Conservation (phyloP, 768 basidiomycete genomes). For the Mycena floridula region DNA sequence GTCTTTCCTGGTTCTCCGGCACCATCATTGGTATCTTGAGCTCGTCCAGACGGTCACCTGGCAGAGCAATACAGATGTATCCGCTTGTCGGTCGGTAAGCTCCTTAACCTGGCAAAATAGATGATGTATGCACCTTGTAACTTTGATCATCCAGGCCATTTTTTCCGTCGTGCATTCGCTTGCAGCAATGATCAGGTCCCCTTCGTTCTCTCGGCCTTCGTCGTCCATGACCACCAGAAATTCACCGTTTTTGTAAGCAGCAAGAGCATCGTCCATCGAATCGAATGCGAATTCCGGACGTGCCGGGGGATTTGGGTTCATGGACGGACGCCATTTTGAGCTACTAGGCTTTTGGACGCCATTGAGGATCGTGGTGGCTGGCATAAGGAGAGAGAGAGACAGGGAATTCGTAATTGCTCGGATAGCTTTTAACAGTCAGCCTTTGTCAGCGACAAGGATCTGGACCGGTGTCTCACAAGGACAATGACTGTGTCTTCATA, state of each 20-base stretch:
- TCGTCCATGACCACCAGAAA: constrained; percentile 98
- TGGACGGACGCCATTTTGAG: constrained; percentile 29
- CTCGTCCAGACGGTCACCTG: constrained; percentile 64
- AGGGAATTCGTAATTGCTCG: too few relatives aligned
- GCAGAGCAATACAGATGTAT: constrained; percentile 87
- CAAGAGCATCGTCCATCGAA: constrained; percentile 70
- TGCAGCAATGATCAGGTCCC: constrained; percentile 90
- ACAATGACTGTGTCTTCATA: too few relatives aligned
- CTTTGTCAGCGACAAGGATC: too few relatives aligned
- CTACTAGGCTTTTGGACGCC: too few relatives aligned
- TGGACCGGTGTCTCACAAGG: too few relatives aligned
- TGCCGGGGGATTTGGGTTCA: constrained; percentile 18
- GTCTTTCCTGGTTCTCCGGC: constrained; percentile 81
- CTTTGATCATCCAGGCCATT: constrained; percentile 99
- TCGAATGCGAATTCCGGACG: constrained; percentile 65
- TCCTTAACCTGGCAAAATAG: too few relatives aligned
- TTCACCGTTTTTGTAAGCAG: constrained; percentile 72
- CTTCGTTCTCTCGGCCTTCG: constrained; percentile 93
- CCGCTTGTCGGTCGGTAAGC: constrained; percentile 47
- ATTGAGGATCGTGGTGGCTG: too few relatives aligned
- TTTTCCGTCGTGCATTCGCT: constrained; percentile 84
- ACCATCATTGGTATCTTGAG: constrained; percentile 94
- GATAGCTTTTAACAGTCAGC: too few relatives aligned
- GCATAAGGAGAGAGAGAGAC: too few relatives aligned
- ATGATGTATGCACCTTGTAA: constrained; percentile 67